These are phyloP conservation scores for Aureobasidium pullulans DNA, from an alignment of 2,329 filamentous ascomycete species.

Conservation along the genomic window DNA sequence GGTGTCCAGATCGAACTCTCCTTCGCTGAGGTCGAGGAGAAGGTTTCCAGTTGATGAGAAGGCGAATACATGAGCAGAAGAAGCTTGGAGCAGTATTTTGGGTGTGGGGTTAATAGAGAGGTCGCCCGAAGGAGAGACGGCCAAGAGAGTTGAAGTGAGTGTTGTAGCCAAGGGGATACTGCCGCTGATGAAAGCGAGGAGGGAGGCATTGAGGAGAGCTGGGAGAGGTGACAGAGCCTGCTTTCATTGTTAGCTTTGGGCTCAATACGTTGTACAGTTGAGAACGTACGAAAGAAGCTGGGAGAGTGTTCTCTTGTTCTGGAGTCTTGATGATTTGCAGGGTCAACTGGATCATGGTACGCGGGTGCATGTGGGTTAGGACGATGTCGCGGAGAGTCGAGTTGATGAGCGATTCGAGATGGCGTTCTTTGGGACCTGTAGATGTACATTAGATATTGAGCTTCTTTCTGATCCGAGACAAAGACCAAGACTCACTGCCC, in stretches of 20 bases:
- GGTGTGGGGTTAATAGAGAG: slow-evolving; percentile 49
- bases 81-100: slow-evolving; percentile 53
- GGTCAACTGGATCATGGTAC: slow-evolving; percentile 71
- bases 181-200: slow-evolving; percentile 72
- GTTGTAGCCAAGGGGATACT: slow-evolving; percentile 72
- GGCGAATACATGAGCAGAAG: slow-evolving; percentile 73
- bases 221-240: slow-evolving; percentile 76
- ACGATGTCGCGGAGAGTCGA: slow-evolving; percentile 66
- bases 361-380: slow-evolving; percentile 66
- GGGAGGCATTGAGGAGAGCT: slow-evolving; percentile 69
- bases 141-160: slow-evolving; percentile 50
- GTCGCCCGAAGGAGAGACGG: slow-evolving; percentile 25
- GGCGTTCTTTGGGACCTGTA: slow-evolving; percentile 48
- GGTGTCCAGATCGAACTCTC: slow-evolving; percentile 63
- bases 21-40: slow-evolving; percentile 74
- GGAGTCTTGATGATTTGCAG: slow-evolving; percentile 68
- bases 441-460: not conserved
- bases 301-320: slow-evolving; percentile 54
- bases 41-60: slow-evolving; percentile 70
- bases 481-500: slow-evolving; percentile 51
- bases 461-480: too few relatives aligned
- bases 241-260: slow-evolving; percentile 12
- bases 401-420: slow-evolving; percentile 71
- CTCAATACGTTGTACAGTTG: slow-evolving; percentile 7
- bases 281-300: slow-evolving; percentile 51